Evolutionary conservation across 2,329 filamentous ascomycete genomes (phyloP).

Genomic region (Dactylonectria estremocensis): DNA sequence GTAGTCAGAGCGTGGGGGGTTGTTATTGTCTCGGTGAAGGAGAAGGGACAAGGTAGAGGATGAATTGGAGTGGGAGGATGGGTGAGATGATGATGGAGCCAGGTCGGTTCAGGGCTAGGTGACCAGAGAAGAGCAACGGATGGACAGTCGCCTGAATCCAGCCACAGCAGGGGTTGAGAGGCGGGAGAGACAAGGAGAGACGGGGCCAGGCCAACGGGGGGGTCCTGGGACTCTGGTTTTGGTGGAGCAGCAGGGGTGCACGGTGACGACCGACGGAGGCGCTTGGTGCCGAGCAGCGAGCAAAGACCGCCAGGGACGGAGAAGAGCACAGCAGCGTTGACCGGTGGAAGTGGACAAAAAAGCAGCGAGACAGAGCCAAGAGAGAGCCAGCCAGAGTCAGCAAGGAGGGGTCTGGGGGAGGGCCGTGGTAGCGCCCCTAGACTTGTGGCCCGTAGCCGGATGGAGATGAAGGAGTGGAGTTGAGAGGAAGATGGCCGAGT

Average conservation of each 20-base stretch:
- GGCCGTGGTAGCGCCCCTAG: background rate
- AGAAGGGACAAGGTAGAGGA: constrained; percentile 42
- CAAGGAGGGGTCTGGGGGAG: background rate
- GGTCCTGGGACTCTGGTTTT: background rate
- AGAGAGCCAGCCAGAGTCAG: background rate
- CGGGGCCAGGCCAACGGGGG: constrained; percentile 2
- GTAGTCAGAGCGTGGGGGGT: constrained; percentile 44
- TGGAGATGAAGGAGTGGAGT: constrained; percentile 30
- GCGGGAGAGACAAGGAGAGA: constrained; percentile 6
- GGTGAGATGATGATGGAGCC: constrained; percentile 40
- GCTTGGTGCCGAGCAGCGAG: constrained; percentile 13
- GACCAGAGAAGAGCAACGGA: constrained; percentile 22
- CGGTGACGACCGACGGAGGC: background rate
- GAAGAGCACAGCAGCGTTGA: background rate
- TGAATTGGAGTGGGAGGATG: constrained; percentile 33
- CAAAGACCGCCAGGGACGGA: background rate
- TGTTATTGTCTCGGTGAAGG: constrained; percentile 45
- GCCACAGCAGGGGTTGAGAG: constrained; percentile 7
- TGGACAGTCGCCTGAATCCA: constrained; percentile 25
- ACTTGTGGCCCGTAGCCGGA: constrained; percentile 17
- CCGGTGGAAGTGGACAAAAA: constrained; percentile 27
- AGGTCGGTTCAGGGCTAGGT: constrained; percentile 20
- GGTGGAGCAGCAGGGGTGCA: constrained; percentile 2
- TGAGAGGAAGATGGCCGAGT: constrained; percentile 27
- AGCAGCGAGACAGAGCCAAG: background rate